Percentiles rank a stretch among this genome's conserved stretches.
Evolutionary conservation across 345 rosid species (phyloP).

Genomic region (Adansonia digitata): DNA sequence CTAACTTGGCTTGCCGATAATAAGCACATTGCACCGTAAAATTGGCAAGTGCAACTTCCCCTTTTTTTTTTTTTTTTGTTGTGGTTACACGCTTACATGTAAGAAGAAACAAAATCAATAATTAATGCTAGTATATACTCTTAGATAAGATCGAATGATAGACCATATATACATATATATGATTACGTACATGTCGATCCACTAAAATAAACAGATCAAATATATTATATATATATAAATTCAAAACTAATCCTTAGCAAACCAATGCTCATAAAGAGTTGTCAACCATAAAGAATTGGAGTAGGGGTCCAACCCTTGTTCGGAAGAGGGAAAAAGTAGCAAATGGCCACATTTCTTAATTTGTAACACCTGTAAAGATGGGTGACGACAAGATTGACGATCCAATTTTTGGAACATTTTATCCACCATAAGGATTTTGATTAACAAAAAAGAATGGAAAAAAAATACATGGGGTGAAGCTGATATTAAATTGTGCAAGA

Average conservation of each 20-base stretch:
- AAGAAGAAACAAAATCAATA: neutral
- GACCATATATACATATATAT: neutral
- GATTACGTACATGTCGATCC: neutral
- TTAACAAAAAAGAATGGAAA: neutral
- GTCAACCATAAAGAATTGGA: neutral
- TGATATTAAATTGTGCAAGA: neutral
- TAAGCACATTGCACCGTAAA: too few relatives aligned
- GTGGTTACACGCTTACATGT: too few relatives aligned
- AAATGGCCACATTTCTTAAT: constrained; percentile 7
- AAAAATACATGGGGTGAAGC: neutral
- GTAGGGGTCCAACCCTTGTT: neutral
- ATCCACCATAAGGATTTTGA: neutral
- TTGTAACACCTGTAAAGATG: constrained; percentile 9
- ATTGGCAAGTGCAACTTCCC: too few relatives aligned
- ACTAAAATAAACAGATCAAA: neutral
- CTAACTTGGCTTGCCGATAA: neutral
- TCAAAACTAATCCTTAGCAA: neutral
- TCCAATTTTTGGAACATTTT: constrained; percentile 6
- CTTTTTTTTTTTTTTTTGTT: too few relatives aligned
- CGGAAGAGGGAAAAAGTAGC: neutral
- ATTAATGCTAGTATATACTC: neutral
- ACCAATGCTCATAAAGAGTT: neutral
- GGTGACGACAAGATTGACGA: constrained; percentile 8
- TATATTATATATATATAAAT: neutral
- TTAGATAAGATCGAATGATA: neutral